phyloP scores from a whole-genome alignment of 495 filamentous ascomycete genomes.

The Penicillium antarcticum region DNA sequence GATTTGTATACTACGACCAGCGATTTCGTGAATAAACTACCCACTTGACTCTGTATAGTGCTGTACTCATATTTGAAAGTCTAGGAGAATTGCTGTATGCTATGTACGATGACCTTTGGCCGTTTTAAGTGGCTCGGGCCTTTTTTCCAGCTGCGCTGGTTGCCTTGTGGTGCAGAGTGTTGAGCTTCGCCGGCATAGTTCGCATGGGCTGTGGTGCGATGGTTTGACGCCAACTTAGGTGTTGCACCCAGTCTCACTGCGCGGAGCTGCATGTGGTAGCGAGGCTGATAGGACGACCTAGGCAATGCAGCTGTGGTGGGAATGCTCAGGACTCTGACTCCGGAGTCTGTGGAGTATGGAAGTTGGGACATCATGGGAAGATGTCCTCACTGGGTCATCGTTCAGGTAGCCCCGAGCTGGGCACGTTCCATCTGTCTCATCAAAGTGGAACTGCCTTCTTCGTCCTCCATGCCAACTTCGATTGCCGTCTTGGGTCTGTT shows the following conservation, averaged over 20 bases:
- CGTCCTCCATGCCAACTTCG: slow-evolving; percentile 53
- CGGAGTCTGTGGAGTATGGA: not conserved
- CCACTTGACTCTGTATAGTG: not conserved
- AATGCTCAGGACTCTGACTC: not conserved
- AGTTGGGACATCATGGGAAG: not conserved
- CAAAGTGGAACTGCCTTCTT: slow-evolving; percentile 54
- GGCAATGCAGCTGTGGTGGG: not conserved
- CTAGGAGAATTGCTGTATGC: not conserved
- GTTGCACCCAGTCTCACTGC: no score
- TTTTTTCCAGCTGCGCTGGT: no score
- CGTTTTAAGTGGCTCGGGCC: no score
- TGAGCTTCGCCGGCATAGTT: no score
- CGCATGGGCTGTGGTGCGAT: no score
- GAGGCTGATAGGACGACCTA: not conserved
- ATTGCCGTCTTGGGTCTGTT: slow-evolving; percentile 78
- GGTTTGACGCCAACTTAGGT: no score
- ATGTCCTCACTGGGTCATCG: not conserved
- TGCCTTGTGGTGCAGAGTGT: no score
- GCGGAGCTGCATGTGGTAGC: not conserved
- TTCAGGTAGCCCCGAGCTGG: slow-evolving; percentile 39
- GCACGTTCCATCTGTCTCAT: slow-evolving; percentile 53
- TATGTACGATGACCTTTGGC: not conserved
- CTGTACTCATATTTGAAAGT: not conserved
- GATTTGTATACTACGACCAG: slow-evolving; percentile 9
- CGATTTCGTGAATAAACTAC: no score